Conservation (phyloP, 345 rosid species). For the Euclidium syriacum region DNA sequence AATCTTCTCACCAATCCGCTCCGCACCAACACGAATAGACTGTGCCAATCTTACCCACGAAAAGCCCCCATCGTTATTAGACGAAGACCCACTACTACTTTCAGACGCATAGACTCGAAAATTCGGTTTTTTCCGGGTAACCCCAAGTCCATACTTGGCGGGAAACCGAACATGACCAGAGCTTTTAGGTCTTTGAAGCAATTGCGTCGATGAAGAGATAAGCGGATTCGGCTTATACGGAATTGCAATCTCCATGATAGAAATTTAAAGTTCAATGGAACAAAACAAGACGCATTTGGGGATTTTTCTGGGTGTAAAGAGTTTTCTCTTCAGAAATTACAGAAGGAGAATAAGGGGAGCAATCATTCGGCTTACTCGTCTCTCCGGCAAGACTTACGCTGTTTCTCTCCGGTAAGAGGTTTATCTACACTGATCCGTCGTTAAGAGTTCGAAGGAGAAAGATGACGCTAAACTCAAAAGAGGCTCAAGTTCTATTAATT, state of each 20-base stretch:
- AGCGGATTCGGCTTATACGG: slow-evolving; percentile 38
- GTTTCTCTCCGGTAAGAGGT: slow-evolving; percentile 25
- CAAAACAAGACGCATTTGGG: slow-evolving; percentile 2
- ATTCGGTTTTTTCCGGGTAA: slow-evolving; percentile 25
- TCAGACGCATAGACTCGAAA: slow-evolving; percentile 49
- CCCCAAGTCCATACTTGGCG: slow-evolving; percentile 28
- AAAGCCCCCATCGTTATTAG: slow-evolving; percentile 34
- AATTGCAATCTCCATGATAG: slow-evolving; percentile 38
- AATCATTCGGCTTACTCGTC: neutral
- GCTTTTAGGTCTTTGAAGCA: slow-evolving; percentile 10
- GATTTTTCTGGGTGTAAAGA: neutral
- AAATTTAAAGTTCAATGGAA: neutral
- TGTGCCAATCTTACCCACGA: slow-evolving; percentile 50
- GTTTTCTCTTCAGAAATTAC: neutral
- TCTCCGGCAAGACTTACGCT: slow-evolving; percentile 14
- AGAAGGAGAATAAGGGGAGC: neutral
- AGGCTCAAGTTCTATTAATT: neutral
- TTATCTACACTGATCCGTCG: slow-evolving; percentile 18
- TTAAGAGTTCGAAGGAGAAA: neutral
- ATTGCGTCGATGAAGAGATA: slow-evolving; percentile 26
- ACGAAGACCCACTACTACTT: slow-evolving; percentile 35
- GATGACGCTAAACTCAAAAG: slow-evolving; percentile 2
- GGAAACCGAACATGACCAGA: slow-evolving; percentile 25
- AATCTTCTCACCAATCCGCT: slow-evolving; percentile 50
- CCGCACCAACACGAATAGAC: slow-evolving; percentile 46